These are phyloP conservation scores for Selaginella tamariscina DNA, from an alignment of 75 land plant species.

Conservation along the genomic window DNA sequence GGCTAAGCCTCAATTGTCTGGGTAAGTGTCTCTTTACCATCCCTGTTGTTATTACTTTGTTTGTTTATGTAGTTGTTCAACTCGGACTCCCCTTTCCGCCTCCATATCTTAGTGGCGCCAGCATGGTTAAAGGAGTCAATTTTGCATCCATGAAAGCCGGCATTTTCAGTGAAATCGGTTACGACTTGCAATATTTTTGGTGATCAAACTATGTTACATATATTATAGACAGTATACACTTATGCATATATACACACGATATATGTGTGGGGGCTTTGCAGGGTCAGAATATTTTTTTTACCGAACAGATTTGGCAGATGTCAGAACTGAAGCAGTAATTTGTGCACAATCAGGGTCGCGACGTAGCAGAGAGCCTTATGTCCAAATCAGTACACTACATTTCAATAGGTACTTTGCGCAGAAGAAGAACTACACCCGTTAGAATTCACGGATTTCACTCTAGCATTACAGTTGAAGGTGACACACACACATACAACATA, in stretches of 20 bases:
- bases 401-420: slow-evolving; percentile 39
- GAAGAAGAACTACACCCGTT: background rate
- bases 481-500: no score
- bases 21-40: background rate
- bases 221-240: background rate
- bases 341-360: slow-evolving; percentile 32
- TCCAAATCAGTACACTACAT: slow-evolving; percentile 46
- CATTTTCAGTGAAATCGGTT: slow-evolving; percentile 51
- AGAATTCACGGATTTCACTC: background rate
- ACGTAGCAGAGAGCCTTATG: slow-evolving; percentile 28
- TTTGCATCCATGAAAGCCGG: slow-evolving; percentile 84
- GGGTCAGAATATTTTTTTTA: slow-evolving; percentile 58
- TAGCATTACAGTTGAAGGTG: slow-evolving; percentile 14
- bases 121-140: slow-evolving; percentile 48
- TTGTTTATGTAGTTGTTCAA: slow-evolving; percentile 30
- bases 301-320: slow-evolving; percentile 53
- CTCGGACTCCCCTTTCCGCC: slow-evolving; percentile 68
- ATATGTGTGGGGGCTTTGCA: slow-evolving; percentile 21
- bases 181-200: slow-evolving; percentile 36
- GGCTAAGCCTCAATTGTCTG: background rate
- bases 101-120: slow-evolving; percentile 33
- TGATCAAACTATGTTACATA: background rate
- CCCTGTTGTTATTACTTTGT: background rate
- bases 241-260: no score
- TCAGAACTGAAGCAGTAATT: slow-evolving; percentile 31